phyloP scores from a whole-genome alignment of 1,284 basidiomycete genomes.

The Leccinum huronense region DNA sequence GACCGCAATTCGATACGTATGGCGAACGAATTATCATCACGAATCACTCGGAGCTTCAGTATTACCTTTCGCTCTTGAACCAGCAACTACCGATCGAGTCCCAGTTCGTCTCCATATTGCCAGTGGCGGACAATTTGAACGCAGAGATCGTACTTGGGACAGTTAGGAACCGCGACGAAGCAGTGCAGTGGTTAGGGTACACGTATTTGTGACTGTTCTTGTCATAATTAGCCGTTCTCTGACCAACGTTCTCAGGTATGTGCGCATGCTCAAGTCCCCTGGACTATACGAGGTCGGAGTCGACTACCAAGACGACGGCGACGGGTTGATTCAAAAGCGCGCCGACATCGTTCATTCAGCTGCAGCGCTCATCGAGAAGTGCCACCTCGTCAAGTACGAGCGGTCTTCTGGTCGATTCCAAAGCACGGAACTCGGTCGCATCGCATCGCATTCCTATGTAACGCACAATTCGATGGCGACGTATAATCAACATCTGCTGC shows the following conservation, averaged over 20 bases:
- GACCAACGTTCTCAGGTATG: slow-evolving; percentile 58
- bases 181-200: slow-evolving; percentile 97
- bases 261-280: slow-evolving; percentile 94
- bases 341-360: slow-evolving; percentile 95
- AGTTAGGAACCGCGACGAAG: slow-evolving; percentile 94
- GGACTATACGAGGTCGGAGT: slow-evolving; percentile 86
- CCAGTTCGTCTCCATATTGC: slow-evolving; percentile 82
- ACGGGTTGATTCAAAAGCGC: slow-evolving; percentile 85
- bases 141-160: slow-evolving; percentile 98
- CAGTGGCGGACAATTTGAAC: slow-evolving; percentile 90
- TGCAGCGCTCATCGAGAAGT: slow-evolving; percentile 92
- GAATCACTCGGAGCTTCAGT: slow-evolving; percentile 95
- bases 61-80: slow-evolving; percentile 94
- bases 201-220: slow-evolving; percentile 77
- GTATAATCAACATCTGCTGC: slow-evolving; percentile 92
- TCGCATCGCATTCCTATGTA: slow-evolving; percentile 97
- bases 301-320: slow-evolving; percentile 89
- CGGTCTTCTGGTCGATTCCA: slow-evolving; percentile 87
- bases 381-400: slow-evolving; percentile 84
- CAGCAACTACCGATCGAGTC: slow-evolving; percentile 97
- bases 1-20: slow-evolving; percentile 96
- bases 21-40: slow-evolving; percentile 99
- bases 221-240: not conserved
- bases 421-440: slow-evolving; percentile 89
- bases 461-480: slow-evolving; percentile 95